phyloP scores from a whole-genome alignment of 805 yeast genomes.

The Lachancea mirantina region DNA sequence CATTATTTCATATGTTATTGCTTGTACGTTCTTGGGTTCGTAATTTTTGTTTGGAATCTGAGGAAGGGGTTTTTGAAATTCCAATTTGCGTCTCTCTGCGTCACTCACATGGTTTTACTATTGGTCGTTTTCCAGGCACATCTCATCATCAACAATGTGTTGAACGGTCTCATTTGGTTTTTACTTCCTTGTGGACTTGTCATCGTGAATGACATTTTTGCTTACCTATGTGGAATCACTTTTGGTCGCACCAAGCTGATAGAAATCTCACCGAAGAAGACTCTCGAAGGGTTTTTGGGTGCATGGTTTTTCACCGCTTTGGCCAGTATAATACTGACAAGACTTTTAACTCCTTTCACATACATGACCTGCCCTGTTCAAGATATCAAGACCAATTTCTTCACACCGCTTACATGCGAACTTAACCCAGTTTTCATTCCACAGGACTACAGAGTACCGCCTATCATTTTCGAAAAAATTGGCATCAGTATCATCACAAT shows the following conservation, averaged over 20 bases:
- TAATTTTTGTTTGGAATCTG: constrained; percentile 81
- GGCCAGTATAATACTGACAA: constrained; percentile 61
- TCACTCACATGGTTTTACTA: constrained; percentile 88
- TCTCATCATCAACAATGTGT: constrained; percentile 79
- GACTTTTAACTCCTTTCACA: constrained; percentile 53
- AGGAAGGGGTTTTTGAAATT: constrained; percentile 83
- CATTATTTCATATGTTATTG: constrained; percentile 82
- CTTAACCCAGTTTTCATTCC: constrained; percentile 86
- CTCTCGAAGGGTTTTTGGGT: constrained; percentile 95
- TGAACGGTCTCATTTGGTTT: constrained; percentile 92
- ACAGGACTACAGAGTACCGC: constrained; percentile 70
- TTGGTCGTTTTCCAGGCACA: constrained; percentile 92
- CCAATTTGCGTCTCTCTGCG: constrained; percentile 90
- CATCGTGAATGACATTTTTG: constrained; percentile 90
- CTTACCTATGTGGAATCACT: constrained; percentile 93
- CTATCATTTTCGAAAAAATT: constrained; percentile 45
- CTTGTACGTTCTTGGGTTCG: constrained; percentile 78
- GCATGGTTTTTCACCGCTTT: constrained; percentile 93
- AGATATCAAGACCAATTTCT: constrained; percentile 53
- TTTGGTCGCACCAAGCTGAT: constrained; percentile 90
- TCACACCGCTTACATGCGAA: constrained; percentile 62
- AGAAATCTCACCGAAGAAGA: constrained; percentile 92
- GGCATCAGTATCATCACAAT: constrained; percentile 47
- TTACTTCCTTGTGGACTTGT: constrained; percentile 86
- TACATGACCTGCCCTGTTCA: constrained; percentile 86